Evolutionary conservation across 495 filamentous ascomycete genomes (phyloP).

Genomic region (Podospora comata): DNA sequence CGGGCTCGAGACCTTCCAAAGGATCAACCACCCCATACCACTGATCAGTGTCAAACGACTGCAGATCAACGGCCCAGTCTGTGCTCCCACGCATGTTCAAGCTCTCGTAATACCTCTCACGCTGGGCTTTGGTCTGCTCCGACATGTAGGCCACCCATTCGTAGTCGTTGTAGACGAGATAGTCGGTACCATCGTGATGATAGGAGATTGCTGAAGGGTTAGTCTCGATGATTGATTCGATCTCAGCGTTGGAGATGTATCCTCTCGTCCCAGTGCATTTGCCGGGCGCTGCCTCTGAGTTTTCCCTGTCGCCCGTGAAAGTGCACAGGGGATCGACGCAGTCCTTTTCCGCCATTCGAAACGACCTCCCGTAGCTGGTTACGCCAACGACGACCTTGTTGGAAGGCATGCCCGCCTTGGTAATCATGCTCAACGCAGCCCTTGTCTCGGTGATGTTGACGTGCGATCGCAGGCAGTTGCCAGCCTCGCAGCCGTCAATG

Average conservation of each 20-base stretch:
- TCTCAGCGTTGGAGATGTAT: constrained; percentile 39
- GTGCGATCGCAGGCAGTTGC: constrained; percentile 43
- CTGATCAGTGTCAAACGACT: constrained; percentile 14
- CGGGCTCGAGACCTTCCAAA: neutral
- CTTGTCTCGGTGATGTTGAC: constrained; percentile 47
- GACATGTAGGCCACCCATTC: constrained; percentile 47
- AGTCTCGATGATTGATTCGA: constrained; percentile 27
- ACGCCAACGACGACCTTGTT: constrained; percentile 43
- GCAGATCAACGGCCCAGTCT: constrained; percentile 31
- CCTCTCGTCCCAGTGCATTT: constrained; percentile 40
- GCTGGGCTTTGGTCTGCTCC: constrained; percentile 16
- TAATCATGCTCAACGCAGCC: constrained; percentile 44
- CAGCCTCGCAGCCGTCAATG: constrained; percentile 19
- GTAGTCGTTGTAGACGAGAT: constrained; percentile 43
- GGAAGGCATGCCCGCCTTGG: constrained; percentile 47
- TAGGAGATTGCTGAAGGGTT: neutral
- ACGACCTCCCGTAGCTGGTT: constrained; percentile 40
- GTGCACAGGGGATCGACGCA: constrained; percentile 19
- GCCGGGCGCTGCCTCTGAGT: constrained; percentile 27
- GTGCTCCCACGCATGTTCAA: constrained; percentile 28
- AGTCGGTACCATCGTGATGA: constrained; percentile 31
- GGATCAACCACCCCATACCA: neutral
- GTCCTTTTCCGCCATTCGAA: constrained; percentile 25
- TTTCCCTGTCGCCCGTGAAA: constrained; percentile 14
- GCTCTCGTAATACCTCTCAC: constrained; percentile 11